Evolutionary conservation across 1,284 basidiomycete species (phyloP).

Genomic region (Microbotryomycetes sp.): DNA sequence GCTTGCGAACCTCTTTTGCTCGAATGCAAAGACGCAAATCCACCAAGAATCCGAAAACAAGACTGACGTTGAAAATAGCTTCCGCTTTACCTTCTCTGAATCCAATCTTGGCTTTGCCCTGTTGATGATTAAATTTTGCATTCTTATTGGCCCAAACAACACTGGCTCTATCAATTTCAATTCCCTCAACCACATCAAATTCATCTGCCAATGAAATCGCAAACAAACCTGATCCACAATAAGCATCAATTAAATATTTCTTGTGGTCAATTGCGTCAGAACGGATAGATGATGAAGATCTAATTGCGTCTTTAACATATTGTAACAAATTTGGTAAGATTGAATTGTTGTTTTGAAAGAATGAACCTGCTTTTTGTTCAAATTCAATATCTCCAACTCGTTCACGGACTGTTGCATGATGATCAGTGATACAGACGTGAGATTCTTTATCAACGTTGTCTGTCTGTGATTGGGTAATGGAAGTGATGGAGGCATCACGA

Average conservation of each 20-base stretch:
- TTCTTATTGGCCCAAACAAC: conserved; percentile 76
- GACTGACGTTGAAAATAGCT: conserved; percentile 51
- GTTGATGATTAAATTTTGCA: conserved; percentile 61
- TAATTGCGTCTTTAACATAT: conserved; percentile 72
- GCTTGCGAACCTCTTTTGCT: no score
- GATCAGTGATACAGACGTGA: conserved; percentile 76
- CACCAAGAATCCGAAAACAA: background rate
- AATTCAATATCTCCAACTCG: conserved; percentile 74
- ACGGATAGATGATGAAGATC: conserved; percentile 46
- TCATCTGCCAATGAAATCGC: conserved; percentile 75
- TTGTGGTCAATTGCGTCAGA: conserved; percentile 42
- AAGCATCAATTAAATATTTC: conserved; percentile 83
- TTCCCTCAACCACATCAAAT: conserved; percentile 77
- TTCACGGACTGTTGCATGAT: conserved; percentile 74
- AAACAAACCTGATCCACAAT: conserved; percentile 88
- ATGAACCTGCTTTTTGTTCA: conserved; percentile 73
- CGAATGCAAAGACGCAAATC: no score
- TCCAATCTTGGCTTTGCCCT: conserved; percentile 40
- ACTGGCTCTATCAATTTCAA: conserved; percentile 64
- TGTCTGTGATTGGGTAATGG: conserved; percentile 18
- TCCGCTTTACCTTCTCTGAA: conserved; percentile 54
- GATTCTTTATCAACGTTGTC: conserved; percentile 42
- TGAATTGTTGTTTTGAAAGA: conserved; percentile 98
- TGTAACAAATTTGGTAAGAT: conserved; percentile 75
- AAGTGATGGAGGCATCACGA: conserved; percentile 8